Evolutionary conservation across 2,329 filamentous ascomycete genomes (phyloP), one percentile per base, ranked within the genome.

Genomic region (Zymoseptoria crescenta): DNA sequence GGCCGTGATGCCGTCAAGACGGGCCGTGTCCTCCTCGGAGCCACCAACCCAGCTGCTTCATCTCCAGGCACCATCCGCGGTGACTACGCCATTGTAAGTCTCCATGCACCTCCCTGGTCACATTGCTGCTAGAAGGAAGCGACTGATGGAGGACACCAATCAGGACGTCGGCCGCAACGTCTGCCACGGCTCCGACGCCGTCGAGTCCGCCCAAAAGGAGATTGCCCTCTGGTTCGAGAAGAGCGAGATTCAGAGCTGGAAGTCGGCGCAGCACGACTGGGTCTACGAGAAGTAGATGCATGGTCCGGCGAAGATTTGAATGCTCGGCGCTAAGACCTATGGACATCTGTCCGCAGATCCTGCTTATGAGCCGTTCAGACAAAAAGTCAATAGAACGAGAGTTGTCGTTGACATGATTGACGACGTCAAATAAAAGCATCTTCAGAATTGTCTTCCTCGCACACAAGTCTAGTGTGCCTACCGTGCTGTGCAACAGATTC

Each of bases 151-250:
- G 67, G 63, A 58, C 54, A 62, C 52, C 21, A 8, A 58, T 7
- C 56, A 81, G 79, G 87, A 91, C 73, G 87, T 91, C 76, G 94
- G 94, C 81, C 91, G 93, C 79, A 99, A 99, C 84, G 91, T 97
- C 82, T 97, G 93, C 89, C 94, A 99, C 87, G 94, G 94, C 77
- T 96, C 91, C 79, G 94, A 99, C 85, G 87, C 84, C 76, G 93
- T 99, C 80, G 94, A 99, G 87, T 96, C 86, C 83, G 94, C 94
- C 80, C 86, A 97, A 88, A 96, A 97, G 89, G 94, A 99, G 85
- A 99, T 99, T 76, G 88, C 87, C 74, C 87, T 97, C 76, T 99
- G 94, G 94, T 99, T 99, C 89, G 87, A 88, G 80, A 82, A 89
- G 70, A 86, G 85, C 70, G 94, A 97, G 79, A 76, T 96, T 74